phyloP scores from a whole-genome alignment of 805 yeast genomes.

The Suhomyces emberorum region DNA sequence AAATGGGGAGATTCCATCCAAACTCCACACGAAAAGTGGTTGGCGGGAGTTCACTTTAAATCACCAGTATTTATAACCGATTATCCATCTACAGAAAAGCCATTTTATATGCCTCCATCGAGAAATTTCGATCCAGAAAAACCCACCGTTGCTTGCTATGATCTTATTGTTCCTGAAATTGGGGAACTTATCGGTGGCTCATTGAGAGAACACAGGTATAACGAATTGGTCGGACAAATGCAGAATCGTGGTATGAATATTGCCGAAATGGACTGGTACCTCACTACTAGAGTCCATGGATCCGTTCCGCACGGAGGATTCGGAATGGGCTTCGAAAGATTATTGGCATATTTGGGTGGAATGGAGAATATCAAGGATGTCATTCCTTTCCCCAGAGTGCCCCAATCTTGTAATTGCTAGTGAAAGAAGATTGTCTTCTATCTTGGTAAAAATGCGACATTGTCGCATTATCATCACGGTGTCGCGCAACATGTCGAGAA shows the following conservation, averaged over 20 bases:
- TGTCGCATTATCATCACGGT: neutral
- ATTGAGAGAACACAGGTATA: slow-evolving; percentile 71
- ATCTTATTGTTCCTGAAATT: slow-evolving; percentile 80
- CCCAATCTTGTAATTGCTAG: slow-evolving; percentile 36
- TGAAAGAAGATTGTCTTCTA: no score
- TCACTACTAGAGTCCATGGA: slow-evolving; percentile 70
- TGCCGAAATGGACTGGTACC: slow-evolving; percentile 74
- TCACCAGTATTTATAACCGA: slow-evolving; percentile 87
- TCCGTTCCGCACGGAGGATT: slow-evolving; percentile 94
- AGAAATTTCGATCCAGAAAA: slow-evolving; percentile 22
- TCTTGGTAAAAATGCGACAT: neutral
- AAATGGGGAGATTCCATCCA: slow-evolving; percentile 72
- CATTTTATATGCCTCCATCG: slow-evolving; percentile 84
- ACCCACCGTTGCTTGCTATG: slow-evolving; percentile 84
- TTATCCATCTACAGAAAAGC: slow-evolving; percentile 76
- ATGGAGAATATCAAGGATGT: slow-evolving; percentile 82
- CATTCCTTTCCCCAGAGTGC: slow-evolving; percentile 81
- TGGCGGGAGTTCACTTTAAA: slow-evolving; percentile 65
- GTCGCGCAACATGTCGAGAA: no score
- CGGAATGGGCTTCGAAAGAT: slow-evolving; percentile 91
- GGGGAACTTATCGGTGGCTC: slow-evolving; percentile 97
- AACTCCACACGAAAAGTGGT: slow-evolving; percentile 89
- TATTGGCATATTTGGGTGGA: slow-evolving; percentile 68
- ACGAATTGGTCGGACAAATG: slow-evolving; percentile 48
- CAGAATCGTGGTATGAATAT: slow-evolving; percentile 51